phyloP scores from a whole-genome alignment of 371 early-diverging fungal species.

The Gilbertella persicaria region DNA sequence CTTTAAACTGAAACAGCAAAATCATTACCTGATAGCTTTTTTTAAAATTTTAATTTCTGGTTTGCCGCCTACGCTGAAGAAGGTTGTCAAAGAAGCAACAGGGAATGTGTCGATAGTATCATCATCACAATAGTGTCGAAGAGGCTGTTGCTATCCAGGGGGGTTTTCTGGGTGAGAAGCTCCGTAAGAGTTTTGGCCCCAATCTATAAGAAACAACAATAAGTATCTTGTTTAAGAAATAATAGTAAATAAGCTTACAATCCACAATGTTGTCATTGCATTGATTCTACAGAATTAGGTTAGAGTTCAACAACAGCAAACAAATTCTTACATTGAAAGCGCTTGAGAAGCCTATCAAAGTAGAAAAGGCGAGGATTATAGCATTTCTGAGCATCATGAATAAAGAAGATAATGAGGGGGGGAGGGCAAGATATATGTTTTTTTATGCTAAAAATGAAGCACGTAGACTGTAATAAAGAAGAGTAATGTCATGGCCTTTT shows the following conservation, averaged over 20 bases:
- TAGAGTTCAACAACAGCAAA: background rate
- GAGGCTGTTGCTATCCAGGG: slow-evolving; percentile 47
- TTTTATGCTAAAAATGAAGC: slow-evolving; percentile 5
- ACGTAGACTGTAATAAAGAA: background rate
- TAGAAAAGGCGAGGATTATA: slow-evolving; percentile 5
- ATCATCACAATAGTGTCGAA: slow-evolving; percentile 65
- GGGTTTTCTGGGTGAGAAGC: slow-evolving; percentile 36
- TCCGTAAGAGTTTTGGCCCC: slow-evolving; percentile 58
- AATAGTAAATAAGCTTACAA: slow-evolving; percentile 29
- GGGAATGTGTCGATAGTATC: slow-evolving; percentile 62
- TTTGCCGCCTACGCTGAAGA: slow-evolving; percentile 45
- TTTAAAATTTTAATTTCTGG: slow-evolving; percentile 65
- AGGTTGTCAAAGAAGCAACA: slow-evolving; percentile 68
- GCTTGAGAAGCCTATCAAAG: slow-evolving; percentile 7
- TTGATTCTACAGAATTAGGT: slow-evolving; percentile 23
- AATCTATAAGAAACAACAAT: slow-evolving; percentile 26
- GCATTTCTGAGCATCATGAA: slow-evolving; percentile 8
- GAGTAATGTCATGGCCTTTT: background rate
- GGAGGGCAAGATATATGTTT: background rate
- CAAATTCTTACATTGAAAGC: slow-evolving; percentile 21
- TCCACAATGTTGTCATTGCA: slow-evolving; percentile 47
- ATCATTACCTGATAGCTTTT: too few relatives aligned
- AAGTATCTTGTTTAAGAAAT: background rate
- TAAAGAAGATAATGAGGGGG: background rate
- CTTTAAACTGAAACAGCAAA: too few relatives aligned